Evolutionary conservation across 345 rosid species (phyloP).

Genomic region (Cardamine resedifolia): DNA sequence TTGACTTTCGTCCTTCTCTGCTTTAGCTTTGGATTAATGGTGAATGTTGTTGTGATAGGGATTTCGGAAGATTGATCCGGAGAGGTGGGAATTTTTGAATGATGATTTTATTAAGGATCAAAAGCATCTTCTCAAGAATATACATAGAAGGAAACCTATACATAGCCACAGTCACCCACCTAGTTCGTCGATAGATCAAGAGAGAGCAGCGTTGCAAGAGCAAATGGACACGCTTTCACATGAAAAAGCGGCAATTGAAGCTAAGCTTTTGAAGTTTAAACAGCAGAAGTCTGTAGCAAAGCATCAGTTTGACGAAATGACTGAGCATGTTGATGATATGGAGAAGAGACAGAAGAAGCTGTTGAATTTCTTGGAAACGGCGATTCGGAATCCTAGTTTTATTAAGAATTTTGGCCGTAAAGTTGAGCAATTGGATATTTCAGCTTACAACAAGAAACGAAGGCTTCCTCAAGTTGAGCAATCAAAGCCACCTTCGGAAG

Average conservation of each 20-base stretch:
- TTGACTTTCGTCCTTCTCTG: background rate
- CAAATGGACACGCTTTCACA: slow-evolving; percentile 65
- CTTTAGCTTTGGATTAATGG: background rate
- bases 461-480: slow-evolving; percentile 68
- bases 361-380: slow-evolving; percentile 55
- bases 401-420: slow-evolving; percentile 57
- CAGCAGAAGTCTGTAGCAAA: slow-evolving; percentile 60
- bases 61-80: slow-evolving; percentile 86
- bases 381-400: slow-evolving; percentile 55
- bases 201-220: slow-evolving; percentile 67
- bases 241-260: slow-evolving; percentile 71
- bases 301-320: slow-evolving; percentile 61
- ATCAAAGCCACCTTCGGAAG: slow-evolving; percentile 57
- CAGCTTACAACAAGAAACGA: slow-evolving; percentile 75
- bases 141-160: slow-evolving; percentile 83
- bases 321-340: slow-evolving; percentile 50
- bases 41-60: slow-evolving; percentile 53
- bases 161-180: slow-evolving; percentile 90
- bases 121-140: slow-evolving; percentile 87
- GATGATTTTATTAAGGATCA: slow-evolving; percentile 84
- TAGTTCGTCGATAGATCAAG: slow-evolving; percentile 52
- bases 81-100: slow-evolving; percentile 91
- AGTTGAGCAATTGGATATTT: slow-evolving; percentile 67
- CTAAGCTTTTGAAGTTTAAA: slow-evolving; percentile 51
- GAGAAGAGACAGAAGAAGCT: slow-evolving; percentile 70